Percentiles rank a stretch among this genome's conserved stretches.
phyloP scores from a whole-genome alignment of 495 filamentous ascomycete species.

The Tuber calosporum region DNA sequence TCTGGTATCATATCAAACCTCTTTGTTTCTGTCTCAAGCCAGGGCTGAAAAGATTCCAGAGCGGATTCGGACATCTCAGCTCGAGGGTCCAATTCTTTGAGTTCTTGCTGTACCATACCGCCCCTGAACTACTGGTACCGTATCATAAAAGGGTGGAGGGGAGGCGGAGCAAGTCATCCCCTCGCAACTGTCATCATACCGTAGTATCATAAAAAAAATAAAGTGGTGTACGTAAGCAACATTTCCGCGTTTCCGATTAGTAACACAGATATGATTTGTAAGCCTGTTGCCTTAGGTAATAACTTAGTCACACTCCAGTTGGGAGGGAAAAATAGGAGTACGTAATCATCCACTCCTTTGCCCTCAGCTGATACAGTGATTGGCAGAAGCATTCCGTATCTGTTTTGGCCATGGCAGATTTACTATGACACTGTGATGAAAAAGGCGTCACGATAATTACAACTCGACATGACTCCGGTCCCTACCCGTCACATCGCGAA shows the following conservation, averaged over 20 bases:
- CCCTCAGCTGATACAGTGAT: too few relatives aligned
- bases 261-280: background rate
- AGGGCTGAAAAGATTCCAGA: background rate
- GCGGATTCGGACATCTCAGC: background rate
- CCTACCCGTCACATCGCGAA: too few relatives aligned
- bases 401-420: too few relatives aligned
- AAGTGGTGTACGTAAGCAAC: background rate
- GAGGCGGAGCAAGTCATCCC: background rate
- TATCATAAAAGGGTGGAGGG: too few relatives aligned
- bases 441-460: too few relatives aligned
- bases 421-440: too few relatives aligned
- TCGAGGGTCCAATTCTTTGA: background rate
- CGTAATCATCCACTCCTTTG: too few relatives aligned
- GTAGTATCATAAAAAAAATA: background rate
- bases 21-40: background rate
- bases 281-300: background rate
- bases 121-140: too few relatives aligned
- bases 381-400: too few relatives aligned
- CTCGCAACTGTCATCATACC: background rate
- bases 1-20: background rate
- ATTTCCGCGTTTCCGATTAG: background rate
- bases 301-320: background rate
- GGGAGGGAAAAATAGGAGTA: too few relatives aligned
- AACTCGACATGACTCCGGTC: too few relatives aligned
- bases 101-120: background rate